Percentiles rank a stretch among this genome's conserved stretches.
These are phyloP conservation scores for Hymenoscyphus linearis DNA, from an alignment of 2,329 filamentous ascomycete species.

Conservation along the genomic window DNA sequence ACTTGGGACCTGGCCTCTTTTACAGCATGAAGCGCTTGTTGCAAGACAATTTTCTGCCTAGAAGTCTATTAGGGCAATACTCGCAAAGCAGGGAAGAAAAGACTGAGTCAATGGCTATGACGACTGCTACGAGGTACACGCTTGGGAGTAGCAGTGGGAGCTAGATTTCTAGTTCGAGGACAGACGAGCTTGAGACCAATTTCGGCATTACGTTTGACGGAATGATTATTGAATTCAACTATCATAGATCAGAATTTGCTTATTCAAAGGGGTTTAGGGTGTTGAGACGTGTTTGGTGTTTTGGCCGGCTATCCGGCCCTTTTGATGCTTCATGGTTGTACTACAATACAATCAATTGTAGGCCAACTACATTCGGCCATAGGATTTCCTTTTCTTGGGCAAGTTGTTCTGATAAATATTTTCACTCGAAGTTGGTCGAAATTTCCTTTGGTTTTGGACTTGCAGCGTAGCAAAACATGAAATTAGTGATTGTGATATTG, in stretches of 20 bases:
- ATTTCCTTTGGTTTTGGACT: too few species aligned
- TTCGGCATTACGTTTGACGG: neutral
- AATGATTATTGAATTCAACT: neutral
- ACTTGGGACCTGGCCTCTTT: constrained; percentile 32
- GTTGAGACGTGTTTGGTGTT: neutral
- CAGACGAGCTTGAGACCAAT: neutral
- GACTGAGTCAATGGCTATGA: neutral
- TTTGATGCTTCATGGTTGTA: neutral
- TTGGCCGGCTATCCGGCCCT: neutral
- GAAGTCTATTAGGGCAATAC: neutral
- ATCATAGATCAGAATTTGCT: neutral
- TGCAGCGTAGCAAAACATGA: too few species aligned
- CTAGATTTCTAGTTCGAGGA: neutral
- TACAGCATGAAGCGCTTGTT: constrained; percentile 23
- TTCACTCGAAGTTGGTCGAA: neutral
- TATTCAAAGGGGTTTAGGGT: neutral
- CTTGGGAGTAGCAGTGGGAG: neutral
- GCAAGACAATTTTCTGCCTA: constrained; percentile 22
- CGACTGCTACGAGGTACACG: neutral
- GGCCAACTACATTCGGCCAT: neutral
- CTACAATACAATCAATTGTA: neutral
- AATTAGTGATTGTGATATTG: neutral
- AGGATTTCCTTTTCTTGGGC: too few species aligned
- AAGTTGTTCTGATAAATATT: neutral
- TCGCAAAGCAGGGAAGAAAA: neutral